Conservation (phyloP, 495 filamentous ascomycete genomes). For the Clavariopsis aquatica region DNA sequence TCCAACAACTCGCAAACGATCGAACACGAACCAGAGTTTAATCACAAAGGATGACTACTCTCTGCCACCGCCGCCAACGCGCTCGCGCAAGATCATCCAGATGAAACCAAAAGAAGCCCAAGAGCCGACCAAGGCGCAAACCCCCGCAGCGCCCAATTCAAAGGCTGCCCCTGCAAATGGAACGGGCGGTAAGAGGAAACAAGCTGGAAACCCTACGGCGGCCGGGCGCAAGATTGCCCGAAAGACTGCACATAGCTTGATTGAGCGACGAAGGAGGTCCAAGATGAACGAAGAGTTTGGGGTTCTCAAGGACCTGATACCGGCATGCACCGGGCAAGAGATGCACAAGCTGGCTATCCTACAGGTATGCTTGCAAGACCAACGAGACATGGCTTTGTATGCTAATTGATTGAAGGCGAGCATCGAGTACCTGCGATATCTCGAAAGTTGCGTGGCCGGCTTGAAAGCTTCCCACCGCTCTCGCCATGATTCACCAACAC, state of each 20-base stretch:
- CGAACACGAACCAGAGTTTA: constrained; percentile 21
- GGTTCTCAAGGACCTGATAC: constrained; percentile 92
- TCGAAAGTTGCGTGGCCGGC: constrained; percentile 83
- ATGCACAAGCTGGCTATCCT: constrained; percentile 99
- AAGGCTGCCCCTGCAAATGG: constrained; percentile 39
- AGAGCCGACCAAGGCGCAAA: constrained; percentile 14
- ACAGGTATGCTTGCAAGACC: constrained; percentile 59
- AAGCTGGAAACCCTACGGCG: constrained; percentile 66
- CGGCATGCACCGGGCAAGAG: constrained; percentile 83
- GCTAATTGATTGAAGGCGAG: constrained; percentile 62
- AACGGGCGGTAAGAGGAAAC: constrained; percentile 66
- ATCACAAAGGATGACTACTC: constrained; percentile 58
- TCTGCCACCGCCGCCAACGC: constrained; percentile 87
- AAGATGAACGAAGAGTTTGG: constrained; percentile 99
- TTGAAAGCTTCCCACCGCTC: constrained; percentile 63
- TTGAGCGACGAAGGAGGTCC: constrained; percentile 83
- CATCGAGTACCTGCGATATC: constrained; percentile 94
- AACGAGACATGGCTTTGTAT: background rate
- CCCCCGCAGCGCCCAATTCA: constrained; percentile 9
- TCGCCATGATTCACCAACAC: constrained; percentile 11
- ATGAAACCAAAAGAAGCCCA: constrained; percentile 73
- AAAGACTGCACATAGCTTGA: constrained; percentile 94
- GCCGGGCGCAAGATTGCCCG: constrained; percentile 89
- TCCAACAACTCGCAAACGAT: constrained; percentile 48
- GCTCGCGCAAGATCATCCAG: constrained; percentile 94